Base-by-base conservation (phyloP, 805 yeast species). In the Lipomyces starkeyi region DNA sequence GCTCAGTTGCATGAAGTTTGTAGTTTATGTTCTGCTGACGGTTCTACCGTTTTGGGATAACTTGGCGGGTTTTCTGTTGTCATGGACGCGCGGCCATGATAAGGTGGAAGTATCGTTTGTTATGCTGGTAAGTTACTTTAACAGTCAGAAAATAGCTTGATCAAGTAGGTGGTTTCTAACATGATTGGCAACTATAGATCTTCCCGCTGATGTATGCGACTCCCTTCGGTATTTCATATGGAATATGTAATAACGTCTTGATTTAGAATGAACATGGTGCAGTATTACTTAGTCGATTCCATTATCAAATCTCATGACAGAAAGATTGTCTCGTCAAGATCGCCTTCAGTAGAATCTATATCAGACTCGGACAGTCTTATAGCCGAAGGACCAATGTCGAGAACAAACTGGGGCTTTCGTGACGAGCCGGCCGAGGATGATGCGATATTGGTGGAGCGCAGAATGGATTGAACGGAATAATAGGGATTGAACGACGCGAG, bases 81-180 rank as follows among this genome's bases (percentile, higher is more conserved):
- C 91, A n/a, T 91, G 97, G 95, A 86, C 95, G 3, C 88, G 89
- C 73, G 86, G 85, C 63, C 87, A 88, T 77, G 95, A 97, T 2
- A 87, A 89, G 70, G 83, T 92, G 52, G 97, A 95, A 77, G 91
- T 94, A 17, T 88, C 90, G 53, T 85, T 94, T 69, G 97, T 95
- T 32, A 89, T 94, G 88, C 86, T 95, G 76, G 85, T 91, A 8
- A 89, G 90, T 72, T 96, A 96, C 1, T 81, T 76, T 89, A 7
- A n/a, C 6, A 53, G 14, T 14, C 20, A 22, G 29, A 13, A 13
- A 5, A 27, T 34, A 35, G 8, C 32, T 47, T 56, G 32, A 14
- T n/a, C 22, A 13, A 14, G 13, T 14, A 14, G 64, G 5, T 55
- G 4, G 8, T 62, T n/a, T 29, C 57, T 22, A 14, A 25, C 49